Evolutionary conservation across 208 protist species (phyloP), one percentile per base, ranked within the genome.

Genomic region (Leishmania guyanensis): DNA sequence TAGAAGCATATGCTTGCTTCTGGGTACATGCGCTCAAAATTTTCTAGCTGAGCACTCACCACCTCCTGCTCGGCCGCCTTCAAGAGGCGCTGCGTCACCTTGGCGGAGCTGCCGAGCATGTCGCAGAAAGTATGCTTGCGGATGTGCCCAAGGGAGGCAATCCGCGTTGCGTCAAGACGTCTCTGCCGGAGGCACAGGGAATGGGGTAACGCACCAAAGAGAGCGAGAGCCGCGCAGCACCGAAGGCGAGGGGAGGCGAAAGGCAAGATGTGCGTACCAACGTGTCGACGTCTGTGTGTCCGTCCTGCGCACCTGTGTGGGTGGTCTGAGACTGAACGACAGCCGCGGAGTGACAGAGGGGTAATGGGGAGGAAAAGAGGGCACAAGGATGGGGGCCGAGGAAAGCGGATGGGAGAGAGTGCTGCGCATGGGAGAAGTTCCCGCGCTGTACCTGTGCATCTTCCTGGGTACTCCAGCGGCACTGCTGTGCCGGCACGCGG

Each of bases 11-110:
- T 39, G 43, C 53, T 46, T 4, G 76, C 50, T 51, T 36, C 62
- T 20, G 46, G 60, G 22, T 84, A 72, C 58, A 56, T 36, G 8
- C 33, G 50, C 70, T 87, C 84, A 33, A 89, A 82, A 56, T 14
- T 10, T 17, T 64, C 10, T 3, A 84, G 77, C 62, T 89, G 83
- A 33, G 71, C 56, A 26, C 26, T 72, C 68, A 91, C 83, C 4
- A 81, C 65, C 0, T 69, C 50, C 78, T 69, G 60, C 74, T 75
- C 77, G 1, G 78, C 74, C 20, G 72, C 50, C 6, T 48, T 75
- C 70, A 83, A 0, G 51, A 68, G 43, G 3, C 62, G 58, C 56
- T 43, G 56, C 29, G 72, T 69, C 10, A 62, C 51, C 20, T 66
- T 78, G 60, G 73, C 26, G 33, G 69, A 16, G 17, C 26, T 82